Percentiles rank a stretch among this genome's conserved stretches.
Evolutionary conservation across 2,329 filamentous ascomycete species (phyloP).

Genomic region (Nigrospora oryzae): DNA sequence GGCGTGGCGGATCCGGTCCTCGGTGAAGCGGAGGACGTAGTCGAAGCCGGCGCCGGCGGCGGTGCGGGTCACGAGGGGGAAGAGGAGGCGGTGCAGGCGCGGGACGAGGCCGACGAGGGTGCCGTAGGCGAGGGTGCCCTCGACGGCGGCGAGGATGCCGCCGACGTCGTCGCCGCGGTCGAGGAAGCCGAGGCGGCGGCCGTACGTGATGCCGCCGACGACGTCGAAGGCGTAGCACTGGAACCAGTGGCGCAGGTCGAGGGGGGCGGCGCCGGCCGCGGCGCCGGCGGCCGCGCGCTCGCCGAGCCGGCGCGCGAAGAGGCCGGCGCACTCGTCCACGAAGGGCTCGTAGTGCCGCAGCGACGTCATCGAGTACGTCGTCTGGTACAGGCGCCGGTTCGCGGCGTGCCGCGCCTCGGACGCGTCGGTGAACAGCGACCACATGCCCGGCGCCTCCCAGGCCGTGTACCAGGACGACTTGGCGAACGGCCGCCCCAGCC

Average conservation of each 20-base stretch:
- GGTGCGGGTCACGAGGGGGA: too few relatives aligned
- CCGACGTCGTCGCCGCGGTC: conserved; percentile 1
- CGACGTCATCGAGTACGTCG: conserved; percentile 3
- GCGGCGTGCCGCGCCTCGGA: not conserved
- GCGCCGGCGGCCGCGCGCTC: not conserved
- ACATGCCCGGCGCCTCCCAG: not conserved
- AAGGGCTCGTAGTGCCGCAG: conserved; percentile 1
- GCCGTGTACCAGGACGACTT: not conserved
- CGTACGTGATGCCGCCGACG: conserved; percentile 2
- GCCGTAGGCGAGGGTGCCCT: not conserved
- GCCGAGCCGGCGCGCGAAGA: not conserved
- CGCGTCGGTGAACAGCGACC: not conserved
- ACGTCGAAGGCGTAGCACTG: conserved; percentile 4
- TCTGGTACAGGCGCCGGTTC: conserved; percentile 2
- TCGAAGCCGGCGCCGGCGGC: too few relatives aligned
- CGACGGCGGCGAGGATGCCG: not conserved
- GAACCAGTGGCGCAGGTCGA: conserved; percentile 1
- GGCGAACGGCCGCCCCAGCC: too few relatives aligned
- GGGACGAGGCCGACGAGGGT: not conserved
- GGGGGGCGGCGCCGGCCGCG: not conserved
- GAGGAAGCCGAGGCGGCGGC: not conserved
- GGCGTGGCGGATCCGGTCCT: too few relatives aligned
- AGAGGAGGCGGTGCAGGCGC: too few relatives aligned
- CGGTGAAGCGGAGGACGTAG: too few relatives aligned
- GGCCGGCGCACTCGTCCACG: conserved; percentile 3